phyloP scores from a whole-genome alignment of 257 asterid species.

The Solanum tacnaense region DNA sequence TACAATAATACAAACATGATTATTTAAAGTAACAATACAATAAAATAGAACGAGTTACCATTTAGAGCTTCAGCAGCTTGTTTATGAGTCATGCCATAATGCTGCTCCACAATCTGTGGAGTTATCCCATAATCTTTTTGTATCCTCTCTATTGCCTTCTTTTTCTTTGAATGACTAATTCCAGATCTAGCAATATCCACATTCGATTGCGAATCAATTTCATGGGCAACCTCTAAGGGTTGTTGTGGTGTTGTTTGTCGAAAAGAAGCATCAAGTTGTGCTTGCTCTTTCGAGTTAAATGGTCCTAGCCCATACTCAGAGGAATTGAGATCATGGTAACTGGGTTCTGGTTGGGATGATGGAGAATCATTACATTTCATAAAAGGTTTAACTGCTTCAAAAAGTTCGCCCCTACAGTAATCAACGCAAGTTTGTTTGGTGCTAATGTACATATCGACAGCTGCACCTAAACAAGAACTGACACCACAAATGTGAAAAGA shows the following conservation, averaged over 20 bases:
- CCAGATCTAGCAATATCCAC: background rate
- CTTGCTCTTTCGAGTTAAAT: background rate
- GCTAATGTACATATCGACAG: no score
- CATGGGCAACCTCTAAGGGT: background rate
- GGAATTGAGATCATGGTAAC: no score
- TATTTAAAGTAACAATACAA: background rate
- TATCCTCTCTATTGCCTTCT: background rate
- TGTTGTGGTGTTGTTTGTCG: no score
- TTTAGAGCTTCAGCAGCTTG: background rate
- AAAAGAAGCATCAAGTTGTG: background rate
- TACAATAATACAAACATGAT: no score
- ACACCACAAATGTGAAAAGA: no score
- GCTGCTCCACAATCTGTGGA: background rate
- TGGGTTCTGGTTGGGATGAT: no score
- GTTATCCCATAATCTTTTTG: background rate
- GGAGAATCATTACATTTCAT: no score
- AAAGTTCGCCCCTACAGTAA: no score
- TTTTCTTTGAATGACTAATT: background rate
- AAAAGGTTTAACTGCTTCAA: accelerated
- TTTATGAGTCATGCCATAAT: background rate
- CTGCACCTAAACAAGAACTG: no score
- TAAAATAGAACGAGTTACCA: background rate
- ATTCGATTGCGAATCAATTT: background rate
- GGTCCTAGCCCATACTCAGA: background rate
- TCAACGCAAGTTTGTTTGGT: no score